phyloP scores from a whole-genome alignment of 1,139 yeast species.

The Eremothecium sinecaudum region DNA sequence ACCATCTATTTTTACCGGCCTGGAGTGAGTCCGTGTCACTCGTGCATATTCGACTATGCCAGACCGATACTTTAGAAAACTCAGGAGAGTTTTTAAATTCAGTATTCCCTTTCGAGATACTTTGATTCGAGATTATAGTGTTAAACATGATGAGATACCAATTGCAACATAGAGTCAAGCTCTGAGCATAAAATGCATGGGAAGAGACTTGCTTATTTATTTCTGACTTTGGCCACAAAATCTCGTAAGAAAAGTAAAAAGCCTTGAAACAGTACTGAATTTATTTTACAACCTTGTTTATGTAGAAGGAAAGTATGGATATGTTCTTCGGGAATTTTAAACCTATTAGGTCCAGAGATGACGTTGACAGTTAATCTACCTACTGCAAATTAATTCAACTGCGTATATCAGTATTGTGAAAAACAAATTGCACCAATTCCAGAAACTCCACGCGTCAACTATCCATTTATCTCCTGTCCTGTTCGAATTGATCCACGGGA shows the following conservation, averaged over 20 bases:
- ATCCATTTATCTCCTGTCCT: conserved; percentile 29
- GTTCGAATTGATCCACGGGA: conserved; percentile 10
- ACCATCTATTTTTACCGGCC: conserved; percentile 32
- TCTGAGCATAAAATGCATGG: conserved; percentile 50
- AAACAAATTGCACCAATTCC: conserved; percentile 94
- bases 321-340: too few species aligned
- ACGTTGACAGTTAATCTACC: not conserved
- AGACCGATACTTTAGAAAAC: too few species aligned
- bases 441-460: conserved; percentile 80
- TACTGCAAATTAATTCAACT: conserved; percentile 49
- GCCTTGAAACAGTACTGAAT: not conserved
- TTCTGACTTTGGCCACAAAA: too few species aligned
- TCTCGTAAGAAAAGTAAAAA: too few species aligned
- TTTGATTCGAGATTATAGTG: conserved; percentile 3
- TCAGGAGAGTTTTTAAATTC: too few species aligned
- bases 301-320: too few species aligned
- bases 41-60: conserved; percentile 69
- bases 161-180: conserved; percentile 91
- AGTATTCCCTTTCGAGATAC: too few species aligned
- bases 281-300: conserved; percentile 5
- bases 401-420: conserved; percentile 71
- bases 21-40: conserved; percentile 17
- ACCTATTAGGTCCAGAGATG: too few species aligned
- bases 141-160: conserved; percentile 59
- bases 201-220: conserved; percentile 41